Conservation (phyloP, 176 grass and related monocot genomes). For the Triticum turgidum region DNA sequence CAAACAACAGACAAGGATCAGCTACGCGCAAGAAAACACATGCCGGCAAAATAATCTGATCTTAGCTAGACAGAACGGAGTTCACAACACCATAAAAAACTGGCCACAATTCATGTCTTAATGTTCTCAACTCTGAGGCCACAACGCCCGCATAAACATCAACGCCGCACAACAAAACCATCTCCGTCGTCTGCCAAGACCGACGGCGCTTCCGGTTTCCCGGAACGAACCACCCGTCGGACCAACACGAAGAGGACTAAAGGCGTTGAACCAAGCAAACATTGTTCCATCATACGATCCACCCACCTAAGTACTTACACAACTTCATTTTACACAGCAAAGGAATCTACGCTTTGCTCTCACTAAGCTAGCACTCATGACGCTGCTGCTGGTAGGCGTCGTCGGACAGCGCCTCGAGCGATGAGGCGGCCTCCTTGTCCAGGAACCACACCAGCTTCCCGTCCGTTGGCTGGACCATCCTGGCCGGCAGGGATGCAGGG, state of each 20-base stretch:
- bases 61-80: constrained; percentile 2
- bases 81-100: constrained; percentile 11
- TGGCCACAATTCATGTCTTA: constrained; percentile 2
- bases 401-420: constrained; percentile 8
- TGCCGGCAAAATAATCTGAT: constrained; percentile 7
- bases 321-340: constrained; percentile 23
- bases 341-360: neutral
- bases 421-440: constrained; percentile 64
- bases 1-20: neutral
- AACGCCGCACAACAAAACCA: constrained; percentile 35
- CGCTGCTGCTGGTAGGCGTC: neutral
- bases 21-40: neutral
- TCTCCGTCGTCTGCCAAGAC: constrained; percentile 10
- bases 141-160: constrained; percentile 20
- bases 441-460: constrained; percentile 87
- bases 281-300: constrained; percentile 3
- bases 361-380: constrained; percentile 32
- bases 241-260: constrained; percentile 27
- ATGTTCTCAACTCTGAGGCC: constrained; percentile 5
- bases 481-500: constrained; percentile 37
- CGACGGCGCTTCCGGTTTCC: neutral
- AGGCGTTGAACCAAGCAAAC: constrained; percentile 9
- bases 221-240: constrained; percentile 11
- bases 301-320: constrained; percentile 37
- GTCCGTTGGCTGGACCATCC: constrained; percentile 60